Evolutionary conservation across 306 rosid genomes (phyloP).

Genomic region (Acacia confusa): DNA sequence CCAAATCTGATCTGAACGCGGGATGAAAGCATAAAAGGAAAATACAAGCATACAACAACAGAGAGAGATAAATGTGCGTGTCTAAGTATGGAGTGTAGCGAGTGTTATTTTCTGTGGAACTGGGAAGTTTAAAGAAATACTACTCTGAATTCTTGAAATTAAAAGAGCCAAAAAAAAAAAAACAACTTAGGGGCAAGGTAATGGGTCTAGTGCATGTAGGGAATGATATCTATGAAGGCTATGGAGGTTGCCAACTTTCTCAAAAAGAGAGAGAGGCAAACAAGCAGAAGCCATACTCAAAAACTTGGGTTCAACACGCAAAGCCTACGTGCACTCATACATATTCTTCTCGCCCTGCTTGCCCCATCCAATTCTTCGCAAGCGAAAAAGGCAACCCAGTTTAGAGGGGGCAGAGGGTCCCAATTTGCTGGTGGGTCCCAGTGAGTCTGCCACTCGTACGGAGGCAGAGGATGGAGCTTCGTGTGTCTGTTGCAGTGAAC

Average conservation of each 20-base stretch:
- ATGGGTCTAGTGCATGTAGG: slow-evolving; percentile 49
- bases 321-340: slow-evolving; percentile 77
- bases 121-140: slow-evolving; percentile 17
- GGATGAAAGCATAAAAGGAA: not conserved
- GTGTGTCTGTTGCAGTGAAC: slow-evolving; percentile 38
- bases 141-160: slow-evolving; percentile 36
- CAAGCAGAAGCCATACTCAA: slow-evolving; percentile 55
- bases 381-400: slow-evolving; percentile 8
- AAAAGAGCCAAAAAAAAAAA: slow-evolving; percentile 5
- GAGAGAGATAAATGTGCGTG: not conserved
- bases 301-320: slow-evolving; percentile 77
- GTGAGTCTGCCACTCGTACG: slow-evolving; percentile 26
- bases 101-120: slow-evolving; percentile 17
- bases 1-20: not conserved
- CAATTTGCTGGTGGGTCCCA: slow-evolving; percentile 34
- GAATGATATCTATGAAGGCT: slow-evolving; percentile 59
- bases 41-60: not conserved
- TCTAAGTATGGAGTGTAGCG: not conserved
- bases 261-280: slow-evolving; percentile 37
- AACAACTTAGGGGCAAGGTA: slow-evolving; percentile 29
- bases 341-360: slow-evolving; percentile 48
- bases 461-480: slow-evolving; percentile 4
- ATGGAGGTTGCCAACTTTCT: slow-evolving; percentile 41
- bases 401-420: slow-evolving; percentile 14
- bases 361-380: slow-evolving; percentile 37